These are phyloP conservation scores for Sporobolomyces roseus DNA, from an alignment of 768 basidiomycete species.

Conservation along the genomic window DNA sequence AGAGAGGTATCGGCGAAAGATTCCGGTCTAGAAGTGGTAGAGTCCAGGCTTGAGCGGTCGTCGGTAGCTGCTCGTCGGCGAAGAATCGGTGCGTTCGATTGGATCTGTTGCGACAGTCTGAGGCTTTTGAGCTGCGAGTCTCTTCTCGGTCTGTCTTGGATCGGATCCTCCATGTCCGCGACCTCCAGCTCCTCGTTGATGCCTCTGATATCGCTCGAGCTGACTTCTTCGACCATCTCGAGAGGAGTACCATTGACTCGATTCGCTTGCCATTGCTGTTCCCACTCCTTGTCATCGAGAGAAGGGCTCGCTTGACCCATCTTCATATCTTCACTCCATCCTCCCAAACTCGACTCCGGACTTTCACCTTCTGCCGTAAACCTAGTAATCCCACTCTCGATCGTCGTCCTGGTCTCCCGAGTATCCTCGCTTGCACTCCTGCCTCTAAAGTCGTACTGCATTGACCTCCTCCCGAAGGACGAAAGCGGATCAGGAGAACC, in stretches of 20 bases:
- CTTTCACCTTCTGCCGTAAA: slow-evolving; percentile 7
- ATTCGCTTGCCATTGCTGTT: slow-evolving; percentile 10
- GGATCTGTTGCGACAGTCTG: not conserved
- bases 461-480: not conserved
- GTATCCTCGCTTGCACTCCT: slow-evolving; percentile 27
- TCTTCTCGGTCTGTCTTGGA: no score
- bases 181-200: slow-evolving; percentile 8
- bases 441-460: not conserved
- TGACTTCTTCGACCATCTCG: not conserved
- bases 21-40: not conserved
- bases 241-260: not conserved
- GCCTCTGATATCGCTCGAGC: not conserved
- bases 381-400: slow-evolving; percentile 5
- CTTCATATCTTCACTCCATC: slow-evolving; percentile 20
- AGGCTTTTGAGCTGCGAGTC: not conserved
- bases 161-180: no score
- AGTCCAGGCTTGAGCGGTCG: not conserved
- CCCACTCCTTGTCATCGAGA: slow-evolving; percentile 22
- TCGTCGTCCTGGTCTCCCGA: not conserved
- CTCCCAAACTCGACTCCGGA: slow-evolving; percentile 29
- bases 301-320: slow-evolving; percentile 20
- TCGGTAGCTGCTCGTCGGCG: slow-evolving; percentile 9
- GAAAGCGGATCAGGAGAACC: not conserved
- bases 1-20: not conserved
- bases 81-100: not conserved